phyloP scores from a whole-genome alignment of 2,329 filamentous ascomycete species.

The Sarocladium kiliense region DNA sequence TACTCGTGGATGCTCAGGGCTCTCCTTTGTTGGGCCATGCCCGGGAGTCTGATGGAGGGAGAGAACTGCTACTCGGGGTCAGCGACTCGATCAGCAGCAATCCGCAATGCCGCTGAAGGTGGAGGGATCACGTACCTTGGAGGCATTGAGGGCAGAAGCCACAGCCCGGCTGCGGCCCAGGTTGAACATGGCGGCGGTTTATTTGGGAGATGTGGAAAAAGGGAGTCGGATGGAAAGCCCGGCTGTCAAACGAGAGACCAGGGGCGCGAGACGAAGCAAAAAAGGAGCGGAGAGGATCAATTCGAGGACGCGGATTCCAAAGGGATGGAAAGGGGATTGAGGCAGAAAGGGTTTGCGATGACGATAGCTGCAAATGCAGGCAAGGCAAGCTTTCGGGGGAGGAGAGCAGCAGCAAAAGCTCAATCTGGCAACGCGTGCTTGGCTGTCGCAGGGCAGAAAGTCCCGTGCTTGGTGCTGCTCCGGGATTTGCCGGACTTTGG shows the following conservation, averaged over 20 bases:
- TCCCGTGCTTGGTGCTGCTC: not conserved
- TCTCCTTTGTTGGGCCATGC: slow-evolving; percentile 72
- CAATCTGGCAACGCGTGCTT: not conserved
- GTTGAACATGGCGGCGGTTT: slow-evolving; percentile 68
- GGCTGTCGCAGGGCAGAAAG: not conserved
- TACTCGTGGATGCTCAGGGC: slow-evolving; percentile 98
- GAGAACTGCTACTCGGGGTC: slow-evolving; percentile 24
- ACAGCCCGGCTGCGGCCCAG: slow-evolving; percentile 76
- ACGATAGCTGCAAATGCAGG: slow-evolving; percentile 2
- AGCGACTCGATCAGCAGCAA: not conserved
- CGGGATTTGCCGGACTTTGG: slow-evolving; percentile 7
- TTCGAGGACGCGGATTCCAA: not conserved
- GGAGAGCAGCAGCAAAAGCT: slow-evolving; percentile 2
- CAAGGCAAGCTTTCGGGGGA: not conserved
- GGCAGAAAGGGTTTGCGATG: slow-evolving; percentile 14
- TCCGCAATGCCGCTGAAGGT: not conserved
- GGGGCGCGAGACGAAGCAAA: slow-evolving; percentile 1
- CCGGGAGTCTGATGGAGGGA: slow-evolving; percentile 53
- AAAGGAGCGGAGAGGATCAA: slow-evolving; percentile 11
- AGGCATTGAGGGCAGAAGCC: slow-evolving; percentile 72
- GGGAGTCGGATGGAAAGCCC: not conserved
- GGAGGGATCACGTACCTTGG: slow-evolving; percentile 54
- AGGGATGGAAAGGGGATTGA: slow-evolving; percentile 12
- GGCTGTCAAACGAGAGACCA: slow-evolving; percentile 10
- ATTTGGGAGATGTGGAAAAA: not conserved